A percentile compares a stretch with the other conserved stretches of the same genome.
These are phyloP conservation scores for Butyriboletus appendiculatus DNA, from an alignment of 1,284 basidiomycete genomes.

Conservation along the genomic window DNA sequence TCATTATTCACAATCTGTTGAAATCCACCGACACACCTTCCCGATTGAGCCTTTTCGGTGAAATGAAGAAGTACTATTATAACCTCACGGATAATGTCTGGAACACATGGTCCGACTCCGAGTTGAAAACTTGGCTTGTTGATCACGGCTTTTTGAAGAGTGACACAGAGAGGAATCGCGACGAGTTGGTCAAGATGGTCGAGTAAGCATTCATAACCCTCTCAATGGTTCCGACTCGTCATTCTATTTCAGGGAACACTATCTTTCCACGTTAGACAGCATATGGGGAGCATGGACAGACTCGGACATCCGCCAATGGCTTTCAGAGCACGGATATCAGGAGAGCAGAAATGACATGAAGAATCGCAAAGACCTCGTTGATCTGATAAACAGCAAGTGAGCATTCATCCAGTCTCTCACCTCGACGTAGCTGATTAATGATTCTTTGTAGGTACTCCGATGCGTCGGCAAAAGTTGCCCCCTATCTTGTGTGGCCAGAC, in stretches of 20 bases:
- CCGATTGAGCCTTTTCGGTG: conserved; percentile 66
- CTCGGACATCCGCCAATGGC: conserved; percentile 74
- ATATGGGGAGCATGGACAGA: conserved; percentile 79
- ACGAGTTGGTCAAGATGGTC: conserved; percentile 78
- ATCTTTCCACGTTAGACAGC: conserved; percentile 66
- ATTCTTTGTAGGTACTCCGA: conserved; percentile 15
- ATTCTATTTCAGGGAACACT: conserved; percentile 61
- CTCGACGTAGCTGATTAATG: background rate
- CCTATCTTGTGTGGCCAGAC: conserved; percentile 88
- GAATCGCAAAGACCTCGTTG: conserved; percentile 72
- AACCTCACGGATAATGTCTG: conserved; percentile 59
- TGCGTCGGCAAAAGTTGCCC: conserved; percentile 44
- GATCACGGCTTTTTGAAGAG: conserved; percentile 68
- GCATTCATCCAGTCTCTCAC: conserved; percentile 11
- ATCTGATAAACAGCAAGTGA: conserved; percentile 67
- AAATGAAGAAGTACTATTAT: conserved; percentile 86
- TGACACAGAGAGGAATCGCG: conserved; percentile 68
- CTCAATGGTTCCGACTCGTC: background rate
- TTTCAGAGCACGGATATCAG: conserved; percentile 74
- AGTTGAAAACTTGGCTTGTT: conserved; percentile 72
- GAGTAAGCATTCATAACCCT: conserved; percentile 41
- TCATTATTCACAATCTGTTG: conserved; percentile 64
- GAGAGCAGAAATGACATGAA: conserved; percentile 56
- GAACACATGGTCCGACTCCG: conserved; percentile 68
- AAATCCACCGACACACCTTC: conserved; percentile 19